Base-by-base conservation (phyloP, 2,329 filamentous ascomycete species). In the Eutypella sp. region DNA sequence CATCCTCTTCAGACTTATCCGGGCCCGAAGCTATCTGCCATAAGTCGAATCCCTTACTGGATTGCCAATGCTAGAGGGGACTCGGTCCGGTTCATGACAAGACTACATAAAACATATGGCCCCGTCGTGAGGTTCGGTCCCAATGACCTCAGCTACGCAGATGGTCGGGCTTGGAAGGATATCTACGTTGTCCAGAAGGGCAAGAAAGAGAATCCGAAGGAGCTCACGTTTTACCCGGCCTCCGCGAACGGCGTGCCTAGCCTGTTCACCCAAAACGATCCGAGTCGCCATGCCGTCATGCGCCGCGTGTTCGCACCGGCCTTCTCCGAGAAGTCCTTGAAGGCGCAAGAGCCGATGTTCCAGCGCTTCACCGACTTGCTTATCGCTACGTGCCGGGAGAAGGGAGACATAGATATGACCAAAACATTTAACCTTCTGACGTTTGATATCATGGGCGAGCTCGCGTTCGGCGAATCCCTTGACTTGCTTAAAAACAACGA, bases 11-110 rank as follows among this genome's bases (percentile, higher is more conserved):
- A 51, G 13, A 39, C 36, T 9, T 45, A 51, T 11, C 58, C 58
- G 1, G 58, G 57, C 2, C 56, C 54, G 0, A 46, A 33, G 36
- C 20, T 54, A 6, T 51, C 47, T 11, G 55, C 53, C 1, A 45
- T 57, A 15, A 57, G 24, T 19, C 58, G 58, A 6, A 46, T 59
- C 3, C 58, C 56, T 2, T 60, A 53, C 4, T 60, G 57, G 58
- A 34, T 45, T 3, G 29, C 11, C 5, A 15, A n/a, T 33, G 5
- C 16, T n/a, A 33, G 13, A n/a, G 29, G 29, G 5, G 16, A 33
- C 29, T 4, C 5, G 11, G 6, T 33, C 29, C 29, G 11, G 29
- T 33, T 6, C 5, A 33, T 33, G 11, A 15, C 5, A 5, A 11
- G 29, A n/a, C 29, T 33, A n/a, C 42, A 43, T 20, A 22, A 36